Conservation (phyloP, 169 alveolate species). For the Amoebophrya sp. region DNA sequence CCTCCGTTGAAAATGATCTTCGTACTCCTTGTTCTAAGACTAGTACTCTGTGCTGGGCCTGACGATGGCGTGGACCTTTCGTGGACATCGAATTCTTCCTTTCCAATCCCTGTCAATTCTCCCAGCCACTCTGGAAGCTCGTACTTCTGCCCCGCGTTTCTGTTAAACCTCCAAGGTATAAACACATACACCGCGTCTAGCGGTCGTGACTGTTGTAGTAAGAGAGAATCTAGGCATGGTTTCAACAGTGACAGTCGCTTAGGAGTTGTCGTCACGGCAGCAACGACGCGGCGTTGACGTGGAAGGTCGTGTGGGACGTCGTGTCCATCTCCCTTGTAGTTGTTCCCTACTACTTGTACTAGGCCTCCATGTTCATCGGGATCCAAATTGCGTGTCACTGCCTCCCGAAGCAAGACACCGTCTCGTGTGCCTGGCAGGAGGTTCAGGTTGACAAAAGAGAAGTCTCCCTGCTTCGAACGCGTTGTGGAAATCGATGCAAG, state of each 20-base stretch:
- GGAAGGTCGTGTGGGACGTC: no score
- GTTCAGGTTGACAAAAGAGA: background rate
- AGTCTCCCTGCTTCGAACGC: no score
- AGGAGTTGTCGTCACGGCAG: background rate
- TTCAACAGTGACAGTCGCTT: background rate
- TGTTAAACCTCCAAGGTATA: background rate
- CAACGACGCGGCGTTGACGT: background rate
- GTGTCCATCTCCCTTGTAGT: no score
- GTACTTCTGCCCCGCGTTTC: background rate
- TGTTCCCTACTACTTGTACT: background rate
- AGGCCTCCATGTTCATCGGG: background rate
- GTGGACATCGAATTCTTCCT: no score
- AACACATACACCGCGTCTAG: background rate
- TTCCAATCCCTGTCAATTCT: no score
- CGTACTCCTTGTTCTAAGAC: no score
- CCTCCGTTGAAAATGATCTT: no score
- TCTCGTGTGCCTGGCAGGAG: background rate
- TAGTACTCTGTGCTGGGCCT: no score
- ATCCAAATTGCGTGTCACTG: background rate
- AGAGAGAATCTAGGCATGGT: conserved; percentile 1
- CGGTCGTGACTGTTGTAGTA: background rate
- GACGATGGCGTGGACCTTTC: no score
- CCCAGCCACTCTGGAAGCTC: no score
- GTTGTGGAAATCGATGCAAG: no score
- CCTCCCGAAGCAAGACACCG: background rate